Base-by-base conservation (phyloP, 164 flowering plant species). In the Cinnamomum chago region DNA sequence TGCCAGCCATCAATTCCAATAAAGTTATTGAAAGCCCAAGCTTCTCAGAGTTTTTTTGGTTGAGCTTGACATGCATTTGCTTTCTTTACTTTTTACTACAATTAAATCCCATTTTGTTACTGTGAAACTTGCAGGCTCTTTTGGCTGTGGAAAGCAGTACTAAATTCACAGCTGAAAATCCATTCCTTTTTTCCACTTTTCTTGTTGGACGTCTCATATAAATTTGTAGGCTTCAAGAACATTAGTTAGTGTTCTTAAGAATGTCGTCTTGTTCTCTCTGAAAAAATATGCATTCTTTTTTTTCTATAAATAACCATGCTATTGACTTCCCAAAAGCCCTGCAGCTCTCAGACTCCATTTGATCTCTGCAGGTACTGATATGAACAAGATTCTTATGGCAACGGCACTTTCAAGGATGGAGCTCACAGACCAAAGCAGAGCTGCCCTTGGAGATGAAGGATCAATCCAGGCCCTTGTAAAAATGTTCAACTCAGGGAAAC, bases 361-460 rank as follows among this genome's bases (percentile, higher is more conserved):
- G 9, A n/a, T 9, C 60, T 76, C 73, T 82, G 66, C 86, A 94
- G 98, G 98, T 66, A 90, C 98, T 33, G 94, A 90, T 72, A 94
- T 92, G 95, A 84, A 84, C 76, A 94, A 89, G 83, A 86, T 94
- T 74, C 89, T 94, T 50, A 89, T 92, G 94, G 97, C 98, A 69
- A 90, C 91, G 4, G 91, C 97, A 73, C 81, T 94, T 71, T 90
- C 93, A 77, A 90, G 88, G 70, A 85, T 94, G 88, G 90, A 87
- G 80, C 93, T 90, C 50, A 90, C 93, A 23, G 93, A 90, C 73
- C 88, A 90, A 79, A 78, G 80, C 64, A 85, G 78, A 80, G 87
- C 86, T 25, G 71, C 83, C 51, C 87, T 94, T 20, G 98, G 97
- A 70, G 82, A 86, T 80, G 86, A 85, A 30, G 97, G 96, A 27